Conservation (phyloP, 305 asterid genomes). For the Solanum hybrid region DNA sequence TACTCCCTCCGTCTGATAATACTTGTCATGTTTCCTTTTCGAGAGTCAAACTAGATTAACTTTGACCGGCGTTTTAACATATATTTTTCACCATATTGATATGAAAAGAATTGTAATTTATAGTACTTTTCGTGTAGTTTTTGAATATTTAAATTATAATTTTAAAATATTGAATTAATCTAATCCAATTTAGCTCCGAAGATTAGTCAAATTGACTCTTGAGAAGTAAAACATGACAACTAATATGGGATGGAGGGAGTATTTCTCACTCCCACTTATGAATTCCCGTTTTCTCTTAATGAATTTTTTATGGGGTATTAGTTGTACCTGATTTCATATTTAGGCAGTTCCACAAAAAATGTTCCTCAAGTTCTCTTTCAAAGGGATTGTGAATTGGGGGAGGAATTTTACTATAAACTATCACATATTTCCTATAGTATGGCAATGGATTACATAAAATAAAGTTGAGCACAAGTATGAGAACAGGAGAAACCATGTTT, state of each 20-base stretch:
- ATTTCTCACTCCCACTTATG: background rate
- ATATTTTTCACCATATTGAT: background rate
- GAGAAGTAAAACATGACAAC: background rate
- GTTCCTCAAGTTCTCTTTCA: background rate
- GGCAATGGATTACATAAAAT: background rate
- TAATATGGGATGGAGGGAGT: background rate
- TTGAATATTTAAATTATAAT: background rate
- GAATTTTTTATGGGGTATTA: background rate
- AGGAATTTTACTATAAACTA: background rate
- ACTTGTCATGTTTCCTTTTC: background rate
- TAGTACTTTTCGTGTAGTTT: background rate
- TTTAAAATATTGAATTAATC: background rate
- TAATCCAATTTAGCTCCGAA: background rate
- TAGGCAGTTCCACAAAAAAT: background rate
- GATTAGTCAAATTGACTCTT: background rate
- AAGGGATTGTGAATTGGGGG: background rate
- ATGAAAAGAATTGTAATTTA: background rate
- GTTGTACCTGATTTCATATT: background rate
- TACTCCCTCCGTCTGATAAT: background rate
- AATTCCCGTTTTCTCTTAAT: background rate
- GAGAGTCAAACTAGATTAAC: background rate
- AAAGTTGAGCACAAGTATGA: background rate
- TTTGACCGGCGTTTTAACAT: background rate
- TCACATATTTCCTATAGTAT: background rate
- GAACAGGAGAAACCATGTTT: background rate